These are phyloP conservation scores for Digitaria exilis DNA, from an alignment of 202 grass and related monocot genomes.

Conservation along the genomic window DNA sequence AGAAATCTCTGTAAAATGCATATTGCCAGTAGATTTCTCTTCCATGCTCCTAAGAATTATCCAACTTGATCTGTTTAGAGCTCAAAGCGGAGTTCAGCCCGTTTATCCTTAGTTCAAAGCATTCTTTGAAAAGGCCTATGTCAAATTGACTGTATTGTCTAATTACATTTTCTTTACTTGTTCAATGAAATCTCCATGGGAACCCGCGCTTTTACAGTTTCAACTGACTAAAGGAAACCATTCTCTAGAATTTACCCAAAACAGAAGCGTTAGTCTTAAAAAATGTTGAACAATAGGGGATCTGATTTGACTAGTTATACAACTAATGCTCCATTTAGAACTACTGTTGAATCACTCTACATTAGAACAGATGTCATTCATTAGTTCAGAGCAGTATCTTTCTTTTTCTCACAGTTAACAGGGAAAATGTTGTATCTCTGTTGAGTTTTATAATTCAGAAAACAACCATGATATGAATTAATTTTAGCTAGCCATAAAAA, in stretches of 20 bases:
- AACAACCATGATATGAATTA: neutral
- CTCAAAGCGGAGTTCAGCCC: neutral
- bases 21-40: neutral
- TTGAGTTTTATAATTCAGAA: conserved; percentile 7
- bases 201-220: neutral
- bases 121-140: neutral
- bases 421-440: neutral
- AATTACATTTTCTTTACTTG: neutral
- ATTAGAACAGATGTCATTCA: neutral
- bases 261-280: neutral
- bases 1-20: neutral
- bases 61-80: neutral
- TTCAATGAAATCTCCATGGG: neutral
- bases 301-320: conserved; percentile 14
- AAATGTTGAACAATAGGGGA: neutral
- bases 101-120: neutral
- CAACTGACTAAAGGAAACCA: neutral
- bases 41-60: neutral
- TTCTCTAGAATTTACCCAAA: neutral
- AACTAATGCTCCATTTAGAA: neutral
- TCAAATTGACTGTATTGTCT: neutral
- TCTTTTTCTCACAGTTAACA: neutral
- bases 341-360: neutral
- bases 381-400: neutral
- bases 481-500: neutral